phyloP scores from a whole-genome alignment of 139 green algal species.

The Chlamydomonas sp. region DNA sequence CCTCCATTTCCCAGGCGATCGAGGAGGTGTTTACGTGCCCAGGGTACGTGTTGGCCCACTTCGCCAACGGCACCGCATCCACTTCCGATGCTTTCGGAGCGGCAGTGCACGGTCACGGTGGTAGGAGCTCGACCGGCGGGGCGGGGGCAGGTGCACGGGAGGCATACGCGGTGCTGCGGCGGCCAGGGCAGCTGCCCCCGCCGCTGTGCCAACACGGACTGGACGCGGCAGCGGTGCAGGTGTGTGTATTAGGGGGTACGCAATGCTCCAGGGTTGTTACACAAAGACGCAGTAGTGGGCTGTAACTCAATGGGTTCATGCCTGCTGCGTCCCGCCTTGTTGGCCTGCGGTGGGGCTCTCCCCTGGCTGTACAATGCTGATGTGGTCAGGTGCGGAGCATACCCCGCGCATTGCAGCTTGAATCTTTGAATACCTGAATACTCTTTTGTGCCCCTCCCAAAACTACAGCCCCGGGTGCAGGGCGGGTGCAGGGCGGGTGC shows the following conservation, averaged over 20 bases:
- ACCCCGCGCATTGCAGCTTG: not conserved
- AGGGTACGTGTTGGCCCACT: conserved; percentile 23
- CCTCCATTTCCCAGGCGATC: not conserved
- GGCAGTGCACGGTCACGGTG: not conserved
- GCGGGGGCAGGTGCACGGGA: not conserved
- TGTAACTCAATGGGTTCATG: not conserved
- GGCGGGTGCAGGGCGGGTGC: no score
- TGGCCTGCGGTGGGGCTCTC: no score
- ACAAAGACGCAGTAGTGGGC: not conserved
- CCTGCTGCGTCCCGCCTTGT: no score
- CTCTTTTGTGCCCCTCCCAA: not conserved
- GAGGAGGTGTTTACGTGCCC: conserved; percentile 59
- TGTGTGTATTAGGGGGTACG: not conserved
- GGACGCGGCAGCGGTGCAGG: conserved; percentile 27
- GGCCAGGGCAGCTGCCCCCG: not conserved
- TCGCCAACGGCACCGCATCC: not conserved
- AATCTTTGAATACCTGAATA: not conserved
- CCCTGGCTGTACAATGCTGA: not conserved
- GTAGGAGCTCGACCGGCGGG: conserved; percentile 4
- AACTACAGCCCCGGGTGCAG: no score
- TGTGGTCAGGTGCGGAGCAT: not conserved
- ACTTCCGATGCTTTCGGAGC: not conserved
- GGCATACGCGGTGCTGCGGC: not conserved
- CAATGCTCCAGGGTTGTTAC: not conserved
- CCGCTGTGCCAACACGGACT: conserved; percentile 28